Evolutionary conservation across 208 protist species (phyloP), one percentile per base, ranked within the genome.

Genomic region (Strigomonas culicis): DNA sequence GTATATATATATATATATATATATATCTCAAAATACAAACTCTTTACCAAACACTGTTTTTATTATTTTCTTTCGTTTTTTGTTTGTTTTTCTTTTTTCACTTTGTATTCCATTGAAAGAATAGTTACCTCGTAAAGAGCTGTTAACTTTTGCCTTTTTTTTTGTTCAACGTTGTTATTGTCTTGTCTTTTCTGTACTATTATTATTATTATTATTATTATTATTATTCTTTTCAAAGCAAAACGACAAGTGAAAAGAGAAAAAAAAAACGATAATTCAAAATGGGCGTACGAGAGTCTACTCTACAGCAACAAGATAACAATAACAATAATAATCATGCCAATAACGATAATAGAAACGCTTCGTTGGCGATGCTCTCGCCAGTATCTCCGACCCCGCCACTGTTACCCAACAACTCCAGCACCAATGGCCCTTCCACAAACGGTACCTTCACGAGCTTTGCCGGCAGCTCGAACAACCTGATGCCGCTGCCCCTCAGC

Each of bases 271-370:
- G 7, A 55, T 30, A 8, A 27, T 30, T 30, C 49, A 27, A 27
- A 55, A 21, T 19, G 25, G 24, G 7, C 10, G 13, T 10, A 30
- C n/a, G 49, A 21, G 49, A 55, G n/a, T 30, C 49, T 21, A 22
- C n/a, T 8, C n/a, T 21, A 22, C n/a, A 55, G n/a, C 49, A 22
- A 30, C 7, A 55, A 55, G n/a, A 10, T 30, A 55, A 55, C n/a
- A 55, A 55, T 55, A 21, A 55, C 10, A 55, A 55, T 55, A 55
- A 55, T 55, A 55, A 55, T 55, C n/a, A n/a, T n/a, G n/a, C n/a
- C n/a, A 66, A 41, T 55, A 51, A 41, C 24, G 24, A 57, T 66
- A 66, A 24, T 66, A 53, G 25, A 22, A 64, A 51, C n/a, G 32
- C 24, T 56, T n/a, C 17, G 24, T 30, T 39, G 30, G 53, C 11